Conservation (phyloP, 2,329 filamentous ascomycete genomes). For the Aplosporella prunicola region DNA sequence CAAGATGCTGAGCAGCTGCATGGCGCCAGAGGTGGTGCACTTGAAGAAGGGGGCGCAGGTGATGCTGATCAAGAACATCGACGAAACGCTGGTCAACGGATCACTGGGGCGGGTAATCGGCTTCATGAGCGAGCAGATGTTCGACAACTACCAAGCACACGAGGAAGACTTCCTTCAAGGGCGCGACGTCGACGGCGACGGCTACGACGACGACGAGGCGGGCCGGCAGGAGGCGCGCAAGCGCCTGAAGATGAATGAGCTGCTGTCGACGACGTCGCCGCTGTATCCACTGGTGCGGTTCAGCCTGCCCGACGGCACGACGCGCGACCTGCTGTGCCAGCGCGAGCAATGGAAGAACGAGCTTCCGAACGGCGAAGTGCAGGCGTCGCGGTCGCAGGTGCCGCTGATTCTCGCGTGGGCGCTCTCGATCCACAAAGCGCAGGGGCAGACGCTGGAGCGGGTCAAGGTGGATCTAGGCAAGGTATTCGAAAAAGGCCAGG, state of each 20-base stretch:
- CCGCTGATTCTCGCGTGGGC: constrained; percentile 96
- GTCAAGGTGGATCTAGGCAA: constrained; percentile 89
- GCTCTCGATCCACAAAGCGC: constrained; percentile 93
- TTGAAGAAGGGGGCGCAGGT: constrained; percentile 91
- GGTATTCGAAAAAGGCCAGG: constrained; percentile 95
- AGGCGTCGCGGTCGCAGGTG: constrained; percentile 65
- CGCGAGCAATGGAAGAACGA: constrained; percentile 95
- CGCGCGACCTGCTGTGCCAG: constrained; percentile 68
- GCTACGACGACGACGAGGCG: constrained; percentile 72
- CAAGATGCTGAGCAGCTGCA: constrained; percentile 76
- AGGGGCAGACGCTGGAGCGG: constrained; percentile 85
- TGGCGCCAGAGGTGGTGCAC: constrained; percentile 73
- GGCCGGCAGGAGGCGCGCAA: constrained; percentile 40
- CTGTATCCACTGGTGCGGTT: constrained; percentile 83
- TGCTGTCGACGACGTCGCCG: constrained; percentile 40
- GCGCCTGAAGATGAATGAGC: constrained; percentile 39
- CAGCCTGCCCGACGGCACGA: constrained; percentile 64
- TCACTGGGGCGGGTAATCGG: constrained; percentile 77
- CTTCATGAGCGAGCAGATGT: constrained; percentile 64
- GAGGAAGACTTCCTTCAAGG: constrained; percentile 56
- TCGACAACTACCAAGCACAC: constrained; percentile 48
- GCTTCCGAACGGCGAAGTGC: constrained; percentile 86
- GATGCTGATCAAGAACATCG: constrained; percentile 99
- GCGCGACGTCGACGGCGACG: constrained; percentile 73
- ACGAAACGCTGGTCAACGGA: constrained; percentile 87